Evolutionary conservation across 371 early-diverging fungal genomes (phyloP), one percentile per base, ranked within the genome.

Genomic region (Mucor irregularis): DNA sequence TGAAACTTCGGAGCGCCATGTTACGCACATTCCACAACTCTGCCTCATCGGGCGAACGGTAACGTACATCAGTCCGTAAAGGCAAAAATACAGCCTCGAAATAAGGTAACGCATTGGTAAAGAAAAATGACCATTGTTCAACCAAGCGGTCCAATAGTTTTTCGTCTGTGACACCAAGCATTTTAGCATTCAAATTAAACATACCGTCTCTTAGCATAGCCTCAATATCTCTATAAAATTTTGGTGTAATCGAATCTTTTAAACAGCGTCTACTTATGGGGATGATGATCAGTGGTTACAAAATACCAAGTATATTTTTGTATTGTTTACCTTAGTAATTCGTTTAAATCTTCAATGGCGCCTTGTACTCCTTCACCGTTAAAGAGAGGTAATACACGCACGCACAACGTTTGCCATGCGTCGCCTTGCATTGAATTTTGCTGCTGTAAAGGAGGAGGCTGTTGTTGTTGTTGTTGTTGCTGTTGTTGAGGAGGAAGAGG

Each of bases 41-140:
- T 11, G 69, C 80, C 57, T 68, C 76, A 25, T 75, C 73, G 39
- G 59, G 47, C 19, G 71, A 57, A 34, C 70, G 42, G 29, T 74
- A 78, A 5, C 66, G 61, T 9, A 84, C 71, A 35, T 82, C 82
- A 19, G 80, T 80, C 31, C 79, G 73, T 9, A 93, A 58, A 3
- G 95, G 95, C 4, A 92, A 73, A 58, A 94, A 93, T 10, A 90
- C 92, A 2, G 90, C 93, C 59, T 93, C 89, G 53, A 95, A 79
- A 51, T 88, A 91, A 49, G 93, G 95, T 34, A 93, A 68, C 2
- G 92, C 92, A 35, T 89, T 89, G 0, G 89, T 89, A 52, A 88
- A 90, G 62, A 89, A 88, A 62, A 92, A 90, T 3, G 87, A 87
- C 95, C 95, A 95, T 28, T 90, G 84, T 39, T 90, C 90, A 1